Conservation (phyloP, 345 rosid genomes). For the Heritiera littoralis region DNA sequence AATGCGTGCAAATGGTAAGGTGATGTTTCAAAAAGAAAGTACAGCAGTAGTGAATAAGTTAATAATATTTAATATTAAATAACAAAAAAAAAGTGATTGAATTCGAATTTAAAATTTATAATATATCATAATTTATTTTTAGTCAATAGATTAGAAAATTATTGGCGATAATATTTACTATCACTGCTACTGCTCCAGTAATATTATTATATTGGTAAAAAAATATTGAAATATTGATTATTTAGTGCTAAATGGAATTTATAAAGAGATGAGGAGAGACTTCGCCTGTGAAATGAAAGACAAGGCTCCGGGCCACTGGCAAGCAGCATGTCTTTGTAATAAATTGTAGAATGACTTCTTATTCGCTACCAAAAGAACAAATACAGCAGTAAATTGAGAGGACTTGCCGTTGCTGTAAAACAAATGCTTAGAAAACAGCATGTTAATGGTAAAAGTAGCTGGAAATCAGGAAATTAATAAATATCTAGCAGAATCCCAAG, state of each 20-base stretch:
- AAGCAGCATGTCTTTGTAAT: neutral
- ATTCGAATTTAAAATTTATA: too few species aligned
- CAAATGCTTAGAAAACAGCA: neutral
- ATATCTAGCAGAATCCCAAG: neutral
- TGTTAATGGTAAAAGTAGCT: neutral
- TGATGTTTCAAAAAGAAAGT: neutral
- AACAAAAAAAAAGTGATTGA: too few species aligned
- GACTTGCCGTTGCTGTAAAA: neutral
- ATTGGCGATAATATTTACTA: neutral
- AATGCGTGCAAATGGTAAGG: neutral
- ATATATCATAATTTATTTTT: too few species aligned
- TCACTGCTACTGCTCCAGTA: neutral
- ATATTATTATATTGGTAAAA: too few species aligned
- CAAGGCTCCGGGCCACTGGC: neutral
- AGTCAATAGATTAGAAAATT: too few species aligned
- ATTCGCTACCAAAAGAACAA: slow-evolving; percentile 2
- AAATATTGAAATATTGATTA: neutral
- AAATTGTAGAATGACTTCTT: slow-evolving; percentile 7
- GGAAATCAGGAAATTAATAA: neutral
- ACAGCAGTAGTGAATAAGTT: neutral
- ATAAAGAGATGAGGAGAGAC: neutral
- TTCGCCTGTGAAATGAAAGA: slow-evolving; percentile 10
- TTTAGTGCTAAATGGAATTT: neutral
- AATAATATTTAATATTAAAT: too few species aligned
- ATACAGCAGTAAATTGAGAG: neutral